Base-by-base conservation (phyloP, 2,329 filamentous ascomycete species). In the Plectosphaerella cucumerina region DNA sequence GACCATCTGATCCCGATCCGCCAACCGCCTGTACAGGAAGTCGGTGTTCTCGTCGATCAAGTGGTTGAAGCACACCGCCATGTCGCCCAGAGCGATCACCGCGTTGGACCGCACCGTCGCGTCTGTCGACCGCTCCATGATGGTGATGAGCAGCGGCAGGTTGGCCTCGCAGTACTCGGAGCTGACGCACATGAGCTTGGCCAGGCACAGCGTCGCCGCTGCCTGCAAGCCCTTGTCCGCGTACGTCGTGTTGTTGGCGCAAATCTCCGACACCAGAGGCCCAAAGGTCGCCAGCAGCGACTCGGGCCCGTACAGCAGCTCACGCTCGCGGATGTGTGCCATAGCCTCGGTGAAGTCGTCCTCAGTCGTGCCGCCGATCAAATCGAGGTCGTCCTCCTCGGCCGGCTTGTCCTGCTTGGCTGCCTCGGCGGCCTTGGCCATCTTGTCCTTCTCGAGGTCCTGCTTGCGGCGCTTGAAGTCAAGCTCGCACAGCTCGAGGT, bases 41-140 rank as follows among this genome's bases (percentile, higher is more conserved):
- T 99, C 94, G 0, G 94, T 99, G 69, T 99, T 97, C 71, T 99
- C 95, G 64, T 99, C 95, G 60, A 99, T 97, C 47, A 99, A 82
- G 64, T 99, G 94, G 65, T 99, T 99, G 80, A 99, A 99, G 79
- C 92, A 97, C 20, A 99, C 94, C 0, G 95, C 95, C 94, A 99
- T 99, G 65, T 99, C 94, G 37, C 94, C 94, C 0, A 99, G 83
- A 0, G 94, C 93, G 60, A 99, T 96, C 17, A 99, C 95, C 10
- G 95, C 90, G 65, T 99, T 99, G 61, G 90, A 96, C 48, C 94
- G 86, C 37, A 96, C 93, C 17, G 92, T 96, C 1, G 95, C 88
- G 62, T 97, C 90, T 31, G 90, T 83, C 2, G 91, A 97, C 26
- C 91, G 86, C 72, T 99, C 94, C 77, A 99, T 92, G 62, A 99